Conservation (phyloP, 208 protist species). For the Wallacemonas collosoma region DNA sequence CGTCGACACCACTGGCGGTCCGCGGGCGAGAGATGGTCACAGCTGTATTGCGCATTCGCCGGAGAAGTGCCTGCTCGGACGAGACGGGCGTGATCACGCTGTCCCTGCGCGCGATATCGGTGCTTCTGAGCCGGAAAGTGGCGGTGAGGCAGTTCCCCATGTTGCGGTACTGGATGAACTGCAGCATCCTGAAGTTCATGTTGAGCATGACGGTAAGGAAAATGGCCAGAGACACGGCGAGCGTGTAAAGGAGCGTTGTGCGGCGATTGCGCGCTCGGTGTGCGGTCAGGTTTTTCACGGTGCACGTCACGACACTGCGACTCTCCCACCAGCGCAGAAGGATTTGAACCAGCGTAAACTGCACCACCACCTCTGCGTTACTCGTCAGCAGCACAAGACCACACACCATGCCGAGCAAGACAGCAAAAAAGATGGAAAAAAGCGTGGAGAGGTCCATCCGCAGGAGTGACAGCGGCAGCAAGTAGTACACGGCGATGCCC, state of each 20-base stretch:
- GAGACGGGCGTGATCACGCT: slow-evolving; percentile 1
- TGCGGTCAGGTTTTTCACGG: slow-evolving; percentile 90
- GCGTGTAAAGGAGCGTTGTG: slow-evolving; percentile 94
- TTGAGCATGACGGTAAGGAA: slow-evolving; percentile 90
- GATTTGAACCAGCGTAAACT: slow-evolving; percentile 36
- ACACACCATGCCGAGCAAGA: slow-evolving; percentile 90
- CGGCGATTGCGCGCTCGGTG: slow-evolving; percentile 93
- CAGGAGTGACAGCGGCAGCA: slow-evolving; percentile 91
- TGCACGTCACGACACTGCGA: slow-evolving; percentile 45
- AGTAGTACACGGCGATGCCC: slow-evolving; percentile 90
- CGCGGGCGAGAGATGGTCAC: background rate
- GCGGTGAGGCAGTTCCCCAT: slow-evolving; percentile 28
- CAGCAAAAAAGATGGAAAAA: slow-evolving; percentile 92
- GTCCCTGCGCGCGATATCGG: background rate
- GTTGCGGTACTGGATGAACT: slow-evolving; percentile 26
- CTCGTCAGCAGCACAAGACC: slow-evolving; percentile 89
- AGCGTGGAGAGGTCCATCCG: slow-evolving; percentile 84
- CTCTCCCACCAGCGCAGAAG: slow-evolving; percentile 90
- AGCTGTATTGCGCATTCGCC: slow-evolving; percentile 4
- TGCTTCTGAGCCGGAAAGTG: background rate
- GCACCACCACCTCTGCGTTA: slow-evolving; percentile 90
- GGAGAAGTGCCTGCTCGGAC: background rate
- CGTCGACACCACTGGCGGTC: background rate
- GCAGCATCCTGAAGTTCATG: slow-evolving; percentile 60
- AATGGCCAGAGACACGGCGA: slow-evolving; percentile 92